A percentile compares a stretch with the other conserved stretches of the same genome.
phyloP scores from a whole-genome alignment of 345 rosid species.

The Xanthoceras sorbifolium region DNA sequence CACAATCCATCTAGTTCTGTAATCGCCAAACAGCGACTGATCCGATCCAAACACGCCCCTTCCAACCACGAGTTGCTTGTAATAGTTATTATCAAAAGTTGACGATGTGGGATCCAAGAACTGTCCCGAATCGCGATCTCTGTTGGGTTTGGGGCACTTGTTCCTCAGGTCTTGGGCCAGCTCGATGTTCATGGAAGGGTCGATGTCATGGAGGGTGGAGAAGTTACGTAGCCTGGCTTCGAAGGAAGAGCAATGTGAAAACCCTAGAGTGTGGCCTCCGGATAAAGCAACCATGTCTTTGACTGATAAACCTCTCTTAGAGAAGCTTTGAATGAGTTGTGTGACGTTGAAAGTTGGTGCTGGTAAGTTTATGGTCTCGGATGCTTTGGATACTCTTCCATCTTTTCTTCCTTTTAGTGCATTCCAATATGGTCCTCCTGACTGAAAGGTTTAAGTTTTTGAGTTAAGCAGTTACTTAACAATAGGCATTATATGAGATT shows the following conservation, averaged over 20 bases:
- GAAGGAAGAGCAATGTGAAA: constrained; percentile 87
- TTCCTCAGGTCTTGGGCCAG: constrained; percentile 47
- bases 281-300: constrained; percentile 84
- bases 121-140: constrained; percentile 57
- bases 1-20: constrained; percentile 62
- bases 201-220: constrained; percentile 52
- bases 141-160: constrained; percentile 52
- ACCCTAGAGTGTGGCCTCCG: constrained; percentile 77
- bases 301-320: constrained; percentile 58
- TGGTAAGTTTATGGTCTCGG: constrained; percentile 65
- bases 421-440: constrained; percentile 76
- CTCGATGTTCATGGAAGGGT: constrained; percentile 57
- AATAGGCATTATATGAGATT: too few species aligned
- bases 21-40: constrained; percentile 52
- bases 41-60: constrained; percentile 72
- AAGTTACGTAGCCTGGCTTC: constrained; percentile 62
- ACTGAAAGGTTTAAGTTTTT: constrained; percentile 38
- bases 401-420: constrained; percentile 82
- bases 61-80: constrained; percentile 53
- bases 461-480: too few species aligned
- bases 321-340: constrained; percentile 74
- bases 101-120: constrained; percentile 65
- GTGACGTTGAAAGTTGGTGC: constrained; percentile 68
- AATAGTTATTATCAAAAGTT: constrained; percentile 66
- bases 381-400: constrained; percentile 66